Evolutionary conservation across 805 yeast genomes (phyloP).

Genomic region (Pichia manshurica): DNA sequence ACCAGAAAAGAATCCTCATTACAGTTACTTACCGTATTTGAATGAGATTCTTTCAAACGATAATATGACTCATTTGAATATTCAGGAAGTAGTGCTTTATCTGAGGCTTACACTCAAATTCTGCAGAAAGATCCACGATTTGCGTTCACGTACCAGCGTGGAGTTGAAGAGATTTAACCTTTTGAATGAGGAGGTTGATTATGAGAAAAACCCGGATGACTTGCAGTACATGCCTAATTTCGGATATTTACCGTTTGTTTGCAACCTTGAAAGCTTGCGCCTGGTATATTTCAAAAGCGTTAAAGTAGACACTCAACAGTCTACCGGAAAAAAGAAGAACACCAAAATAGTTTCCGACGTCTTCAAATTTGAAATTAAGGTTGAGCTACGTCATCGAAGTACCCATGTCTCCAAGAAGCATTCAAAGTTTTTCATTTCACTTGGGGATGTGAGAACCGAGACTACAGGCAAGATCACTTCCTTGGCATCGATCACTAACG

Average conservation of each 20-base stretch:
- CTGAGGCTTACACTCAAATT: slow-evolving; percentile 28
- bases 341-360: slow-evolving; percentile 21
- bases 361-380: slow-evolving; percentile 16
- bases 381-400: slow-evolving; percentile 23
- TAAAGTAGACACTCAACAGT: slow-evolving; percentile 1
- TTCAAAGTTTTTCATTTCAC: slow-evolving; percentile 19
- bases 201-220: slow-evolving; percentile 2
- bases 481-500: neutral
- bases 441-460: slow-evolving; percentile 15
- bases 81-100: slow-evolving; percentile 26
- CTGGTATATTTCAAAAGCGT: slow-evolving; percentile 23
- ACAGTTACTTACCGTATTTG: slow-evolving; percentile 17
- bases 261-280: slow-evolving; percentile 19
- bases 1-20: slow-evolving; percentile 29
- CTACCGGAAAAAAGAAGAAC: slow-evolving; percentile 17
- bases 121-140: slow-evolving; percentile 18
- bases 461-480: neutral
- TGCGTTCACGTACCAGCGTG: slow-evolving; percentile 13
- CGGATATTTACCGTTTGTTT: slow-evolving; percentile 7
- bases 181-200: slow-evolving; percentile 14
- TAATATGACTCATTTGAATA: slow-evolving; percentile 10
- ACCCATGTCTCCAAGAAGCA: slow-evolving; percentile 18
- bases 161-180: slow-evolving; percentile 14
- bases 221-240: slow-evolving; percentile 3
- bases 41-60: slow-evolving; percentile 19